Base-by-base conservation (phyloP, 2,329 filamentous ascomycete genomes). In the Dendrostoma leiphaemia region DNA sequence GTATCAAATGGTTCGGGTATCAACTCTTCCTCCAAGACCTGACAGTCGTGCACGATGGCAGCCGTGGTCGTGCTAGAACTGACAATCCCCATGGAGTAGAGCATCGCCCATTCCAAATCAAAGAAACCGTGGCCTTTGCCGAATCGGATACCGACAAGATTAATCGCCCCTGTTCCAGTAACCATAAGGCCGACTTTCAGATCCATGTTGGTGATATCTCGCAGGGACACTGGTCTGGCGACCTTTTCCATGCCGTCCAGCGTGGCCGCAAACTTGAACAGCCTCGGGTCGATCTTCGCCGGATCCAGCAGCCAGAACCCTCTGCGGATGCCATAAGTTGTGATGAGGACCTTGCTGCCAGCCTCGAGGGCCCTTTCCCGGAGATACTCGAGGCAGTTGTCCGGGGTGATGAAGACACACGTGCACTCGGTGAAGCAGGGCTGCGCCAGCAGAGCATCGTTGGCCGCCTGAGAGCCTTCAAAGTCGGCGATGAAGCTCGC, bases 161-260 rank as follows among this genome's bases (percentile, higher is more conserved):
- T 73, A 61, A 76, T 70, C 3, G 69, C 72, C 10, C 72, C 65
- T 0, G 69, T 71, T 1, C 74, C 73, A 0, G 69, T 70, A 10
- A 71, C 67, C 56, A 73, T 71, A 49, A 76, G 45, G 23, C 68
- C 68, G 8, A 73, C 60, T 13, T 53, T 55, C 1, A 66, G 43
- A 1, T 59, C 58, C 34, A 67, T 56, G 10, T 66, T 62, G n/a
- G 53, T 55, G 41, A 76, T 61, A 37, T 75, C 66, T 8, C 62
- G 61, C 5, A 76, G 59, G n/a, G 64, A 65, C 3, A 75, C 56
- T 12, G 59, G 51, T 29, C 61, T 52, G 0, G 71, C 73, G n/a
- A 72, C 55, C 51, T 63, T 71, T 61, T 76, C 74, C 72, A 76
- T 75, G 3, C 71, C 71, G 61, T 76, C 74, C 17, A 75, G 58